Conservation (phyloP, 2,329 filamentous ascomycete genomes). For the Exophiala sp. region DNA sequence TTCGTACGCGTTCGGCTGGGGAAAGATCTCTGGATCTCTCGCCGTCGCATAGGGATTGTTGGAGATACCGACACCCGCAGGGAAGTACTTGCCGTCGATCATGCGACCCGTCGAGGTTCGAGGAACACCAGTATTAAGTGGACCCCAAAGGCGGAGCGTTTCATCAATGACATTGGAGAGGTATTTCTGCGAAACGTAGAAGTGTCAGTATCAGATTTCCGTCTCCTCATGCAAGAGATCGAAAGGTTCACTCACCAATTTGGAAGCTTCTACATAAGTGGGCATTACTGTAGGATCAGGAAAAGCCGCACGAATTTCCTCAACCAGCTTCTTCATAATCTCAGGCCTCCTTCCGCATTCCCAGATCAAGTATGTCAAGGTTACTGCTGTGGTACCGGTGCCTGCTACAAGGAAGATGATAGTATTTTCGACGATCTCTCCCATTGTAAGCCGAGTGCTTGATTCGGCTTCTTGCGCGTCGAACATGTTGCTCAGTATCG, state of each 20-base stretch:
- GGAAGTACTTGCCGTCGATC: constrained; percentile 34
- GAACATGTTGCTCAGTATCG: neutral
- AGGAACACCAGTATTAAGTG: constrained; percentile 56
- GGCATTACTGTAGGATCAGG: constrained; percentile 34
- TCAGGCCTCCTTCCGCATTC: constrained; percentile 26
- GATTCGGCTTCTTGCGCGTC: constrained; percentile 4
- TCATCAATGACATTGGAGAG: constrained; percentile 57
- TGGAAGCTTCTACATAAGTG: constrained; percentile 1
- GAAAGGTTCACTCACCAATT: constrained; percentile 6
- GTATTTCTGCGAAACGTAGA: constrained; percentile 34
- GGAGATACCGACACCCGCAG: constrained; percentile 32
- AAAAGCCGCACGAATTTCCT: constrained; percentile 39
- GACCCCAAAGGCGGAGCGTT: constrained; percentile 54
- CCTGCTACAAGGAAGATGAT: constrained; percentile 49
- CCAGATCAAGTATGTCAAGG: constrained; percentile 49
- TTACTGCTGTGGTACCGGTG: constrained; percentile 51
- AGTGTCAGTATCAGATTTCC: no score
- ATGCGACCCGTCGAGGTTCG: constrained; percentile 46
- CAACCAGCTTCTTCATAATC: constrained; percentile 45
- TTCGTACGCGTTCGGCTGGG: constrained; percentile 30
- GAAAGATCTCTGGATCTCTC: constrained; percentile 33
- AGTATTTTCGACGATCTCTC: constrained; percentile 34
- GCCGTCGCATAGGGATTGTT: constrained; percentile 33
- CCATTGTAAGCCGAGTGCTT: neutral
- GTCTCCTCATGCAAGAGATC: no score